Evolutionary conservation across 257 asterid genomes (phyloP).

Genomic region (Cruciata laevipes): DNA sequence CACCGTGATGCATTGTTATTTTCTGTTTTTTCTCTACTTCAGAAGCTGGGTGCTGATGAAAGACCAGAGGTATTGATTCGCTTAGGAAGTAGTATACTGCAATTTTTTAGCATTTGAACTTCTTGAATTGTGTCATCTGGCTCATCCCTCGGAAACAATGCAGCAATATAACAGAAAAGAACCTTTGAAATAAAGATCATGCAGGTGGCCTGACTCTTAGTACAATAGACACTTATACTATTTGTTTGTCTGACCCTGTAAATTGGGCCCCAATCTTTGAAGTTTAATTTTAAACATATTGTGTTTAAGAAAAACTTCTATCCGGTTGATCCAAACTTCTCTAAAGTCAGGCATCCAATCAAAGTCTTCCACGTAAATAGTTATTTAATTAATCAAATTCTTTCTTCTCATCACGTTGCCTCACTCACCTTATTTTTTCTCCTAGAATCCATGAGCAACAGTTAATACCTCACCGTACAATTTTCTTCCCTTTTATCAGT

Average conservation of each 20-base stretch:
- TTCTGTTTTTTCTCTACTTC: constrained; percentile 78
- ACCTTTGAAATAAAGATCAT: background rate
- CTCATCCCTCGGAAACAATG: no score
- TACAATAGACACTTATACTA: background rate
- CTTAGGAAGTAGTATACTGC: constrained; percentile 14
- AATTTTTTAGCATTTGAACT: background rate
- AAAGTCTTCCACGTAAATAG: no score
- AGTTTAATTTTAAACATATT: background rate
- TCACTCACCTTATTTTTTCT: no score
- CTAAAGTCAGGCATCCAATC: no score
- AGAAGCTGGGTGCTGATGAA: constrained; percentile 86
- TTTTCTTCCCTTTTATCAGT: no score
- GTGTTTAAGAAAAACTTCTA: no score
- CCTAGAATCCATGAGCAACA: no score
- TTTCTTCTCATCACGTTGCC: no score
- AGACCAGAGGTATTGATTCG: constrained; percentile 83
- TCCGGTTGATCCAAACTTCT: no score
- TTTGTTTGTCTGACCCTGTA: background rate
- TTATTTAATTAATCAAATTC: no score
- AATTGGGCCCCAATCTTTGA: background rate
- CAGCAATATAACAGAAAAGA: no score
- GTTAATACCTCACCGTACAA: no score
- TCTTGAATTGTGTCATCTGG: background rate
- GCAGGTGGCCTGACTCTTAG: background rate
- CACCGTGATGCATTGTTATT: constrained; percentile 67